These are phyloP conservation scores for Nemophila menziesii DNA, from an alignment of 257 asterid genomes.

Conservation along the genomic window DNA sequence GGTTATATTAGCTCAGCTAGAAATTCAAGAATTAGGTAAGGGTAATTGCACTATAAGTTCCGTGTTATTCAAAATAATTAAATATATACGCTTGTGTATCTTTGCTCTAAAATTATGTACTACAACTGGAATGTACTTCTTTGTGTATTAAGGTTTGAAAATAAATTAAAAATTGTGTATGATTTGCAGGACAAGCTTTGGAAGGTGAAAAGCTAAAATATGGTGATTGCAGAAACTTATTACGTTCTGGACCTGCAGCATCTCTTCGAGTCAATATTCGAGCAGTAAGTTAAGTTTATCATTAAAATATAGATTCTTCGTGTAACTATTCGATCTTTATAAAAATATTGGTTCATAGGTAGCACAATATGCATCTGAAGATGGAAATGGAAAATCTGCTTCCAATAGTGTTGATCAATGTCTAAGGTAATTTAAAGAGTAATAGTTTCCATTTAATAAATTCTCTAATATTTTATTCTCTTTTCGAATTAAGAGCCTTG, in stretches of 20 bases:
- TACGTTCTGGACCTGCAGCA: slow-evolving; percentile 89
- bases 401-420: slow-evolving; percentile 66
- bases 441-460: not conserved
- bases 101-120: too few species aligned
- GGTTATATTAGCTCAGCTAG: slow-evolving; percentile 70
- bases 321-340: not conserved
- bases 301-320: not conserved
- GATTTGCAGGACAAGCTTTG: slow-evolving; percentile 42
- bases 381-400: slow-evolving; percentile 65
- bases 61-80: too few species aligned
- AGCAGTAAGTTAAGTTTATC: slow-evolving; percentile 56
- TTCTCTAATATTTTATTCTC: not conserved
- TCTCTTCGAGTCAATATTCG: slow-evolving; percentile 89
- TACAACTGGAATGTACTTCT: not conserved
- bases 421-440: slow-evolving; percentile 40
- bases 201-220: slow-evolving; percentile 57
- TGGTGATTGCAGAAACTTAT: slow-evolving; percentile 67
- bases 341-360: slow-evolving; percentile 35
- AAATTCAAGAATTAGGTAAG: slow-evolving; percentile 83
- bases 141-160: too few species aligned
- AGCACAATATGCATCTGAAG: slow-evolving; percentile 89
- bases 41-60: too few species aligned
- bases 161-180: not conserved
- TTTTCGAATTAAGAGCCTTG: slow-evolving; percentile 47
- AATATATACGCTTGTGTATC: too few species aligned